A percentile compares a stretch with the other conserved stretches of the same genome.
These are phyloP conservation scores for Saitozyma sp. DNA, from an alignment of 768 basidiomycete genomes.

Conservation along the genomic window DNA sequence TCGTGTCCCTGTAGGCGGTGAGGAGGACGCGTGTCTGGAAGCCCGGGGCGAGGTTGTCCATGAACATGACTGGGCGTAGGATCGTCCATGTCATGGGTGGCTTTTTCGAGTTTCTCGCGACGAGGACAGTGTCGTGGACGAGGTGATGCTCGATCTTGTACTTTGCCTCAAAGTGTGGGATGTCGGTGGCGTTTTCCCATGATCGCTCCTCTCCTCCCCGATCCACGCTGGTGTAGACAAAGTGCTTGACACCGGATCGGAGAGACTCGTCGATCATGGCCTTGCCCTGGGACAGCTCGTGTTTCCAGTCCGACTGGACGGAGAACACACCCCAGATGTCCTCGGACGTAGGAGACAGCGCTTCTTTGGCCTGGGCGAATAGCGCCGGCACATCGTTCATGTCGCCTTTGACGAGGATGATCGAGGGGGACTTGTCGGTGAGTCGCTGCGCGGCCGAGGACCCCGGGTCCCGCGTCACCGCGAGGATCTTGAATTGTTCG, in stretches of 20 bases:
- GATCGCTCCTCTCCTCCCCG: slow-evolving; percentile 8
- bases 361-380: slow-evolving; percentile 8
- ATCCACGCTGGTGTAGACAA: slow-evolving; percentile 52
- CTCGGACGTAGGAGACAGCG: slow-evolving; percentile 19
- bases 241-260: slow-evolving; percentile 49
- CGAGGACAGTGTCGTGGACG: slow-evolving; percentile 45
- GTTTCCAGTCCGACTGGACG: slow-evolving; percentile 28
- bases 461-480: slow-evolving; percentile 33
- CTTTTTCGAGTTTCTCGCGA: no score
- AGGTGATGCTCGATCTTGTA: slow-evolving; percentile 53
- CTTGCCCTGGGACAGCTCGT: slow-evolving; percentile 52
- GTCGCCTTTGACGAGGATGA: slow-evolving; percentile 32
- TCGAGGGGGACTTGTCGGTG: slow-evolving; percentile 16
- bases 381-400: slow-evolving; percentile 19
- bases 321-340: no score
- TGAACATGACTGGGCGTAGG: slow-evolving; percentile 45
- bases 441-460: slow-evolving; percentile 29
- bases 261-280: slow-evolving; percentile 52
- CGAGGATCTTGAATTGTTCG: slow-evolving; percentile 13
- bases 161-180: slow-evolving; percentile 48
- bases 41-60: slow-evolving; percentile 36
- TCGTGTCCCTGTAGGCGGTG: slow-evolving; percentile 15
- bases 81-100: slow-evolving; percentile 52
- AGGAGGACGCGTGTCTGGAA: slow-evolving; percentile 28
- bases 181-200: slow-evolving; percentile 17